These are phyloP conservation scores for Apiospora hydei DNA, from an alignment of 2,329 filamentous ascomycete species.

Conservation along the genomic window DNA sequence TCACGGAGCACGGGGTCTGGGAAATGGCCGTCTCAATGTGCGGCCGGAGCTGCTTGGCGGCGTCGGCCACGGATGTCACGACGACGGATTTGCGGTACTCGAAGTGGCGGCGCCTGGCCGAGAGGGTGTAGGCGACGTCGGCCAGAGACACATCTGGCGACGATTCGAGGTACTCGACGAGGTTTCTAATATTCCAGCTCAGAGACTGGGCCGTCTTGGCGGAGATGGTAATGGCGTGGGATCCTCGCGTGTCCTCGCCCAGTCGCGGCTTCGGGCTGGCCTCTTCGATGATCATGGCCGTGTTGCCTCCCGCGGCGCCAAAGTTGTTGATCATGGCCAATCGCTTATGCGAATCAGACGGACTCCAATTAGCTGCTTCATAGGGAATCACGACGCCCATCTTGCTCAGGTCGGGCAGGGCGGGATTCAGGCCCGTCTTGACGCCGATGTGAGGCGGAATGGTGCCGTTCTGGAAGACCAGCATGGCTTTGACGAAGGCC, in stretches of 20 bases:
- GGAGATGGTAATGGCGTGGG: slow-evolving; percentile 54
- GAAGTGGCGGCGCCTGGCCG: slow-evolving; percentile 48
- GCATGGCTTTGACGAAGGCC: slow-evolving; percentile 50
- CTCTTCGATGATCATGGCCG: slow-evolving; percentile 59
- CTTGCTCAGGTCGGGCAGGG: slow-evolving; percentile 50
- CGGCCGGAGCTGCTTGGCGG: background rate
- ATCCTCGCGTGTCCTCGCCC: slow-evolving; percentile 47
- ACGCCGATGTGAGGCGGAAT: slow-evolving; percentile 60
- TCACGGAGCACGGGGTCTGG: background rate
- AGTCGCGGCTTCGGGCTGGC: slow-evolving; percentile 30
- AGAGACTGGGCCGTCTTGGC: slow-evolving; percentile 49
- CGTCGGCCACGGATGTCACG: background rate
- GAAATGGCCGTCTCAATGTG: background rate
- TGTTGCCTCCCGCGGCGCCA: slow-evolving; percentile 64
- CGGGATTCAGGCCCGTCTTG: slow-evolving; percentile 53
- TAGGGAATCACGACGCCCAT: slow-evolving; percentile 49
- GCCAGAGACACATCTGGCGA: slow-evolving; percentile 47
- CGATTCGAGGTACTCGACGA: slow-evolving; percentile 46
- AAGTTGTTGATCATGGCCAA: slow-evolving; percentile 57
- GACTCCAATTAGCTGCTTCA: background rate
- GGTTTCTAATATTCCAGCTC: slow-evolving; percentile 48
- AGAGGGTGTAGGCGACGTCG: slow-evolving; percentile 62
- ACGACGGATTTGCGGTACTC: background rate
- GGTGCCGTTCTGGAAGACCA: slow-evolving; percentile 49
- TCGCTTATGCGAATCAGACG: background rate